Percentiles rank a stretch among this genome's conserved stretches.
phyloP scores from a whole-genome alignment of 1,284 basidiomycete genomes.

The Leccinum fuscescens region DNA sequence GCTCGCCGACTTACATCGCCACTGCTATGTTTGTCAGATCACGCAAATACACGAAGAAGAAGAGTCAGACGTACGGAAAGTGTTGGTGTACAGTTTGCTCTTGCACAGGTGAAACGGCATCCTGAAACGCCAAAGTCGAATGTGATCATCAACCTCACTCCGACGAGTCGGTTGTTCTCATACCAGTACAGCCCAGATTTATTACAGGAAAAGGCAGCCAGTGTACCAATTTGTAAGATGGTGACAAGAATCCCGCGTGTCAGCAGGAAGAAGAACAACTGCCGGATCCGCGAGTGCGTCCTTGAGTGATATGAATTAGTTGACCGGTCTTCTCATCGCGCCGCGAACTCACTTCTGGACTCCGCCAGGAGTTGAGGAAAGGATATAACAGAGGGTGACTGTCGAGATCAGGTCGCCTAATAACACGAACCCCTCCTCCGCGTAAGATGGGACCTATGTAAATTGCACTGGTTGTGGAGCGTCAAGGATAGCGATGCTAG shows the following conservation, averaged over 20 bases:
- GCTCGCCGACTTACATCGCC: constrained; percentile 5
- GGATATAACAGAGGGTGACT: constrained; percentile 13
- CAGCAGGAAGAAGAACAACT: constrained; percentile 12
- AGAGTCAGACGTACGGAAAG: constrained; percentile 5
- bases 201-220: background rate
- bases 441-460: background rate
- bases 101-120: constrained; percentile 12
- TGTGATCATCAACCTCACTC: background rate
- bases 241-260: constrained; percentile 19
- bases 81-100: constrained; percentile 12
- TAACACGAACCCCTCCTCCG: constrained; percentile 8
- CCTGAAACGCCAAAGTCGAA: constrained; percentile 1
- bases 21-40: constrained; percentile 5
- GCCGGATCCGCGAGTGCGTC: constrained; percentile 6
- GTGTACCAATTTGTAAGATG: constrained; percentile 2
- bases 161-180: background rate
- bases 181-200: constrained; percentile 9
- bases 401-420: constrained; percentile 9
- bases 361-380: constrained; percentile 9
- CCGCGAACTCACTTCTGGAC: constrained; percentile 4
- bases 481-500: background rate
- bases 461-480: background rate
- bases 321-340: background rate
- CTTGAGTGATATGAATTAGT: background rate
- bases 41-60: background rate